A percentile compares a stretch with the other conserved stretches of the same genome.
These are phyloP conservation scores for Fusarium decemcellulare DNA, from an alignment of 2,329 filamentous ascomycete genomes.

Conservation along the genomic window DNA sequence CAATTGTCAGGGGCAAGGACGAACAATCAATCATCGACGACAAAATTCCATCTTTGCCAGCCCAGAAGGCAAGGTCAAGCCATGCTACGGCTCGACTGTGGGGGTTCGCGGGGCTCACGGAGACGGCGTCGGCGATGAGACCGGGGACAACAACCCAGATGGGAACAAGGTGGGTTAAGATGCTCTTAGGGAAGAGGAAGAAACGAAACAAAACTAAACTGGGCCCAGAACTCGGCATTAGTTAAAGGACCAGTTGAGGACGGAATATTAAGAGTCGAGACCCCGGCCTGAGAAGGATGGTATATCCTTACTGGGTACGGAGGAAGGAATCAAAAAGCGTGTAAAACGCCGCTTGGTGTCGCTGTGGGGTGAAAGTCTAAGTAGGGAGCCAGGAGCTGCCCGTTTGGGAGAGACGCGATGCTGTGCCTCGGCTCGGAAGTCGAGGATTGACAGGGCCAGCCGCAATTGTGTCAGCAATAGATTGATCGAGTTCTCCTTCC, in stretches of 20 bases:
- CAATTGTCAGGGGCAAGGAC: constrained; percentile 3
- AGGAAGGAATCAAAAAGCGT: constrained; percentile 7
- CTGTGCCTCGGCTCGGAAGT: constrained; percentile 34
- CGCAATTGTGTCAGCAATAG: constrained; percentile 18
- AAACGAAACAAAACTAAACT: constrained; percentile 2
- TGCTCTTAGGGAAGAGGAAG: constrained; percentile 3
- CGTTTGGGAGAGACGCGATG: constrained; percentile 10
- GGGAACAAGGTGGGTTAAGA: constrained; percentile 8
- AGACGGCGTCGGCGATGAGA: constrained; percentile 14
- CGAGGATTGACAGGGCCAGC: constrained; percentile 6
- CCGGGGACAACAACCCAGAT: constrained; percentile 3
- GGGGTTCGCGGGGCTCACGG: constrained; percentile 19
- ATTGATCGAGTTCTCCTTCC: constrained; percentile 8
- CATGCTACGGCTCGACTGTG: not conserved
- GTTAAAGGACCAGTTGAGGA: constrained; percentile 3
- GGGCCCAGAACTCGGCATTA: not conserved
- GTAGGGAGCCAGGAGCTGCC: constrained; percentile 6
- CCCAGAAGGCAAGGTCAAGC: not conserved
- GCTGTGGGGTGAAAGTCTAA: constrained; percentile 34
- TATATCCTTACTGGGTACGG: not conserved
- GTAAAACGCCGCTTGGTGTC: constrained; percentile 15
- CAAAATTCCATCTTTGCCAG: constrained; percentile 12
- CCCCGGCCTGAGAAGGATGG: constrained; percentile 1
- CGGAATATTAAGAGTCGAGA: constrained; percentile 13
- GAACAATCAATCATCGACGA: constrained; percentile 8